Base-by-base conservation (phyloP, 1,284 basidiomycete species). In the Heterobasidion parviporum region DNA sequence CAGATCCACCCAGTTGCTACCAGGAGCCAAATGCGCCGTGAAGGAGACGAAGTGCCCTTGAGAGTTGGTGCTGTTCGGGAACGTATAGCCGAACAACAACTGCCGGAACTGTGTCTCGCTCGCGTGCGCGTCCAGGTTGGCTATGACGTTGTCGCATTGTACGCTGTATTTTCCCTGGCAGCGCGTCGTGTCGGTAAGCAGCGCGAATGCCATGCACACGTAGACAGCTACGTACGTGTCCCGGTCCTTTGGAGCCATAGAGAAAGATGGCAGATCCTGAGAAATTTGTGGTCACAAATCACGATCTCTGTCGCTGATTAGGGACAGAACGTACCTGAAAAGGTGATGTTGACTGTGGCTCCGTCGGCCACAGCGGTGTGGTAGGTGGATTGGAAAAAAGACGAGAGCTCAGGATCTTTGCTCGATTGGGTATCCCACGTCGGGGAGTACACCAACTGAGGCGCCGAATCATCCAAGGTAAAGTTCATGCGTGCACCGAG, bases 291-390 rank as follows among this genome's bases (percentile, higher is more conserved):
- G 16, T 16, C 14, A 16, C 41, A 14, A 44, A 34, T 41, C 47
- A 41, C 16, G 38, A 15, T 51, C 26, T 7, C 8, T 15, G 8
- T 9, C 51, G 52, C 49, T 44, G 44, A 54, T 1, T 6, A 51
- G 45, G 44, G 33, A 9, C 33, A 14, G 9, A 33, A n/a, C 44
- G 18, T 36, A 45, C 55, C 54, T 15, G 49, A 32, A 51, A 54
- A 57, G 38, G 36, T 44, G 50, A 60, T 46, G 57, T 60, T 55
- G 44, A 57, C 41, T 8, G 5, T n/a, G 10, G 55, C 55, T 8
- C 45, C 45, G 38, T 47, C 44, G 15, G 12, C 15, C 5, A 52
- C 8, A 34, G 54, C 50, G n/a, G 54, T 36, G 32, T 55, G 54
- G 33, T 55, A 55, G 14, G 54, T 55, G 12, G 54, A 55, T 38